A percentile compares a stretch with the other conserved stretches of the same genome.
Conservation (phyloP, 345 rosid genomes). For the Acer saccharum region DNA sequence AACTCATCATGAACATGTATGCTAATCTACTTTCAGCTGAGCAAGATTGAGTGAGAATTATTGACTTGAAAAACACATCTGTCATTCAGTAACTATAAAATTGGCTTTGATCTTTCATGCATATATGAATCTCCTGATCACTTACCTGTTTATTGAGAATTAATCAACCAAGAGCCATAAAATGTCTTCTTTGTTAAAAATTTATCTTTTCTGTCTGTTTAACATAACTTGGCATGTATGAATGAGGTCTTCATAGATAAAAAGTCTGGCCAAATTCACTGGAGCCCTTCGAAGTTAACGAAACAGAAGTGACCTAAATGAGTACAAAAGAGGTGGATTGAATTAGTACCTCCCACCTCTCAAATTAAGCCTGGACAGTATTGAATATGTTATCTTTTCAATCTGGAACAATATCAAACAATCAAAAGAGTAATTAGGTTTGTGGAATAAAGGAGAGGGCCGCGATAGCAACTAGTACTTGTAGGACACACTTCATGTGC, state of each 20-base stretch:
- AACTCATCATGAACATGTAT: neutral
- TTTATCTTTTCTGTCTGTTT: neutral
- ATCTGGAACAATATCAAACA: neutral
- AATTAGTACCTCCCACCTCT: neutral
- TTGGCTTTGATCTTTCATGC: neutral
- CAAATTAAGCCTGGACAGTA: constrained; percentile 1
- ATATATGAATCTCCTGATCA: neutral
- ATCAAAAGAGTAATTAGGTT: neutral
- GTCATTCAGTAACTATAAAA: neutral
- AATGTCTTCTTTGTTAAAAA: neutral
- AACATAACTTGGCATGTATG: neutral
- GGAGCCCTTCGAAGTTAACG: neutral
- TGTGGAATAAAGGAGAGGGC: neutral
- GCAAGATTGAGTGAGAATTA: neutral
- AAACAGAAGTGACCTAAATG: neutral
- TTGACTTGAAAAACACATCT: too few relatives aligned
- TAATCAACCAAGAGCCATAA: neutral
- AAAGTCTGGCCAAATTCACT: neutral
- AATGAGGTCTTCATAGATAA: neutral
- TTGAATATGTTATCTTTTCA: neutral
- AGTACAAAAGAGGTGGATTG: neutral
- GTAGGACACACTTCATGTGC: constrained; percentile 18
- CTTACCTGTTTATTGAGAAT: neutral
- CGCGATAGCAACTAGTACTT: neutral
- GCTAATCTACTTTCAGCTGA: neutral